phyloP scores from a whole-genome alignment of 176 grass and related monocot genomes.

The Lolium rigidum region DNA sequence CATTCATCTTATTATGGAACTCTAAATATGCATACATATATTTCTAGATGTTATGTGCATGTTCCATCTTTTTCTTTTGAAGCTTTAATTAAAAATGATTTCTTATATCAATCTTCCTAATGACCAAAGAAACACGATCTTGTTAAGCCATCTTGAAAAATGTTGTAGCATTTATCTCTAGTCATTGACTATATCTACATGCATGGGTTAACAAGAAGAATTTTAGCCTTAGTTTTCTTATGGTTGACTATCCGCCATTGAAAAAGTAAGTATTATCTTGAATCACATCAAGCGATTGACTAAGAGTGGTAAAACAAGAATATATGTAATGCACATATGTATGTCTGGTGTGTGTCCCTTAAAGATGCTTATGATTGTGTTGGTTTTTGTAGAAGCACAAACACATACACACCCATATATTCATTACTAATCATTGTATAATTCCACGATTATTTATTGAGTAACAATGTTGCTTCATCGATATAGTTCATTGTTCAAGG shows the following conservation, averaged over 20 bases:
- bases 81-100: background rate
- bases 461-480: background rate
- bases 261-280: background rate
- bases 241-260: background rate
- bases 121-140: background rate
- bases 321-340: background rate
- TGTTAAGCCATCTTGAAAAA: background rate
- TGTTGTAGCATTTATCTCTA: background rate
- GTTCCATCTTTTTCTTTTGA: background rate
- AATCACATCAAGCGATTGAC: background rate
- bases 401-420: background rate
- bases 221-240: background rate
- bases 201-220: background rate
- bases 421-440: background rate
- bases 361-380: background rate
- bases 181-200: background rate
- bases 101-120: background rate
- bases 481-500: background rate
- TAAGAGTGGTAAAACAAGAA: background rate
- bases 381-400: background rate
- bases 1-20: background rate
- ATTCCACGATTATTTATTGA: no score
- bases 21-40: background rate
- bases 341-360: background rate
- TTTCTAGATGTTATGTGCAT: background rate